Conservation (phyloP, 176 grass and related monocot genomes). For the sorghum (Sorghum bicolor) region Sorghum_bicolor_NCBIv3 NC_012872.2:55623001-55623500, state of each 20-base stretch:
- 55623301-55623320: not conserved
- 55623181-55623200: not conserved
- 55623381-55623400: slow-evolving; percentile 7
- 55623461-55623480: slow-evolving; percentile 23
- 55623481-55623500: slow-evolving; percentile 9
- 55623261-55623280: not conserved
- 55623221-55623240: not conserved
- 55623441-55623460: not conserved
- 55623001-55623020: not conserved
- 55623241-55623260: not conserved
- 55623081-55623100: not conserved
- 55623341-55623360: not conserved
- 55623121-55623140: not conserved
- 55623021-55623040: not conserved
- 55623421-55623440: slow-evolving; percentile 31
- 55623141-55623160: not conserved
- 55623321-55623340: not conserved
- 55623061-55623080: not conserved
- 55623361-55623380: not conserved
- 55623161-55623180: not conserved
- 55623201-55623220: not conserved
- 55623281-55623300: not conserved
- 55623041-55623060: not conserved
- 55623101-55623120: not conserved
- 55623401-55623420: slow-evolving; percentile 9